phyloP scores from a whole-genome alignment of 2,329 filamentous ascomycete genomes.

The Bipolaris zeicola region DNA sequence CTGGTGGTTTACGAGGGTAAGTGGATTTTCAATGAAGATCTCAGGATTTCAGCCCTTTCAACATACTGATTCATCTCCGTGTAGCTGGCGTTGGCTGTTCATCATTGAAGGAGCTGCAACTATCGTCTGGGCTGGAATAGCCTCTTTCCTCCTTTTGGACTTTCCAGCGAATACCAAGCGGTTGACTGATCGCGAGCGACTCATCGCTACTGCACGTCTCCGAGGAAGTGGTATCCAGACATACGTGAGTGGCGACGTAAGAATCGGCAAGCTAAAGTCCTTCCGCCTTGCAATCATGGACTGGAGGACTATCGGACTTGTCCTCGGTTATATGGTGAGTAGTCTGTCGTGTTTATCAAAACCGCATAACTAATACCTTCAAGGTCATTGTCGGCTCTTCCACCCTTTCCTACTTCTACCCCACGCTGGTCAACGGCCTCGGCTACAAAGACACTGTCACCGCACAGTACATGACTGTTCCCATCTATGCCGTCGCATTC shows the following conservation, averaged over 20 bases:
- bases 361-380: slow-evolving; percentile 6
- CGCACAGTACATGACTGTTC: slow-evolving; percentile 60
- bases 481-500: slow-evolving; percentile 61
- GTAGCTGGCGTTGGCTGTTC: slow-evolving; percentile 60
- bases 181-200: slow-evolving; percentile 51
- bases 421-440: slow-evolving; percentile 58
- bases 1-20: slow-evolving; percentile 49
- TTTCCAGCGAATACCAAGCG: slow-evolving; percentile 56
- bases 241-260: slow-evolving; percentile 35
- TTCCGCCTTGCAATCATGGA: slow-evolving; percentile 50
- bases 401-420: slow-evolving; percentile 62
- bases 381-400: slow-evolving; percentile 54
- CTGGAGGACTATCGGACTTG: slow-evolving; percentile 56
- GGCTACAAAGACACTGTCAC: slow-evolving; percentile 53
- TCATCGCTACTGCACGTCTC: slow-evolving; percentile 54
- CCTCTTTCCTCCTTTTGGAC: slow-evolving; percentile 56
- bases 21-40: background rate
- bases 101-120: slow-evolving; percentile 49
- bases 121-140: slow-evolving; percentile 51
- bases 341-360: slow-evolving; percentile 23
- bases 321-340: slow-evolving; percentile 57
- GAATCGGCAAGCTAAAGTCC: slow-evolving; percentile 48
- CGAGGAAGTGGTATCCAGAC: slow-evolving; percentile 51
- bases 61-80: no score
- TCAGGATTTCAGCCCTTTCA: background rate